These are phyloP conservation scores for Cinnamomum chago DNA, from an alignment of 164 flowering plant genomes.

Conservation along the genomic window DNA sequence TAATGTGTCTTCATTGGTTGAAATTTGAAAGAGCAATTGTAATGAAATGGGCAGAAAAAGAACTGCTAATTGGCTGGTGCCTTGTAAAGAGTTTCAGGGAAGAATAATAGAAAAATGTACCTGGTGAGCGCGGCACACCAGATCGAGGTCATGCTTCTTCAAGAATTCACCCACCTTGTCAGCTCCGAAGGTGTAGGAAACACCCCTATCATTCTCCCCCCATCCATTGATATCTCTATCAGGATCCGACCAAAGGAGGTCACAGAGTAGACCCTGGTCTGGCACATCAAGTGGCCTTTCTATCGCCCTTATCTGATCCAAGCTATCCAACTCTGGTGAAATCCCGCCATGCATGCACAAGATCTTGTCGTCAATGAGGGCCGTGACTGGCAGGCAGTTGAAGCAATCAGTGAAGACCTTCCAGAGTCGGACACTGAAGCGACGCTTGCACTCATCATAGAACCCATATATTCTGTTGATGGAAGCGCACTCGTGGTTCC, in stretches of 20 bases:
- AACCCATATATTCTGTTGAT: slow-evolving; percentile 59
- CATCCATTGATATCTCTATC: slow-evolving; percentile 46
- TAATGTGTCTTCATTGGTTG: background rate
- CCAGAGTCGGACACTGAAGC: slow-evolving; percentile 55
- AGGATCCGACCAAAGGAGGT: slow-evolving; percentile 56
- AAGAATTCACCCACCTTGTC: slow-evolving; percentile 51
- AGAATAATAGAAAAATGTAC: slow-evolving; percentile 11
- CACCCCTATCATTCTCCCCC: slow-evolving; percentile 60
- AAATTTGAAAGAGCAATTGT: too few relatives aligned
- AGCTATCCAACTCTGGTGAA: slow-evolving; percentile 43
- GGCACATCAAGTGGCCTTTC: slow-evolving; percentile 54
- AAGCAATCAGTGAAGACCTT: slow-evolving; percentile 47
- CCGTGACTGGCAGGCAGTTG: slow-evolving; percentile 56
- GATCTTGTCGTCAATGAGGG: slow-evolving; percentile 46
- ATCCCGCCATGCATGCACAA: slow-evolving; percentile 59
- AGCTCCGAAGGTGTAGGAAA: slow-evolving; percentile 51
- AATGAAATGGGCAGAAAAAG: too few relatives aligned
- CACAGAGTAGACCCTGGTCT: slow-evolving; percentile 50
- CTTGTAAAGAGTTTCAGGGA: background rate
- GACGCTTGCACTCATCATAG: slow-evolving; percentile 55
- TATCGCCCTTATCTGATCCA: slow-evolving; percentile 43
- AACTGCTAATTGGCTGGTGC: too few relatives aligned
- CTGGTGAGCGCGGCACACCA: slow-evolving; percentile 62
- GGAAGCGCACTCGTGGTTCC: slow-evolving; percentile 60
- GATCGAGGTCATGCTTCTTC: slow-evolving; percentile 52